These are phyloP conservation scores for Agapanthus africanus DNA, from an alignment of 106 monocot species.

Conservation along the genomic window DNA sequence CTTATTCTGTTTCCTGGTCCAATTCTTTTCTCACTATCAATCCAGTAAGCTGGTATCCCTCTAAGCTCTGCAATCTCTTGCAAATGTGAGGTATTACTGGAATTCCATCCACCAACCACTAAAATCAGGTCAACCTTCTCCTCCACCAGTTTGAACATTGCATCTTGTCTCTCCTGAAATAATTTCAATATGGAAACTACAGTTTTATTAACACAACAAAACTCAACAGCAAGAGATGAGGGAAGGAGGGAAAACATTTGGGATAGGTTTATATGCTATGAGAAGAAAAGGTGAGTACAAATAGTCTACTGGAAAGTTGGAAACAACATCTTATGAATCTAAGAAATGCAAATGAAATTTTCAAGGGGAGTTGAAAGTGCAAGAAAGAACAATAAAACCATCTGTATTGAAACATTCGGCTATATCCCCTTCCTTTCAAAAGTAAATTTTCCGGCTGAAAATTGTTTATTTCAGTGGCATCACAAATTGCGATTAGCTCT, in stretches of 20 bases:
- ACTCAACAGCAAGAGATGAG: background rate
- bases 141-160: slow-evolving; percentile 94
- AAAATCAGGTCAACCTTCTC: slow-evolving; percentile 88
- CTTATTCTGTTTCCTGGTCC: slow-evolving; percentile 88
- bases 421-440: no score
- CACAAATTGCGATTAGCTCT: background rate
- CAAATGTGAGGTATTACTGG: slow-evolving; percentile 93
- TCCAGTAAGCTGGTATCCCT: slow-evolving; percentile 93
- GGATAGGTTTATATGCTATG: background rate
- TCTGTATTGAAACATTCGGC: no score
- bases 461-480: no score
- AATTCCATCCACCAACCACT: slow-evolving; percentile 99
- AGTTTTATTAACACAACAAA: background rate
- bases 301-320: background rate
- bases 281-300: background rate
- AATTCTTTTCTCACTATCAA: slow-evolving; percentile 87
- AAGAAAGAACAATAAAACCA: no score
- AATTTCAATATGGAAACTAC: background rate
- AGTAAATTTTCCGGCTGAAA: no score
- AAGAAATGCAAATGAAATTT: background rate
- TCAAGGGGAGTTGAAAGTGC: no score
- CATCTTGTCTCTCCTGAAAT: slow-evolving; percentile 94
- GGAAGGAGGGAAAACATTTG: background rate
- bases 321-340: background rate
- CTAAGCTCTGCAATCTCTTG: slow-evolving; percentile 93